phyloP scores from a whole-genome alignment of 2,329 filamentous ascomycete species.

The Aspergillus texensis region DNA sequence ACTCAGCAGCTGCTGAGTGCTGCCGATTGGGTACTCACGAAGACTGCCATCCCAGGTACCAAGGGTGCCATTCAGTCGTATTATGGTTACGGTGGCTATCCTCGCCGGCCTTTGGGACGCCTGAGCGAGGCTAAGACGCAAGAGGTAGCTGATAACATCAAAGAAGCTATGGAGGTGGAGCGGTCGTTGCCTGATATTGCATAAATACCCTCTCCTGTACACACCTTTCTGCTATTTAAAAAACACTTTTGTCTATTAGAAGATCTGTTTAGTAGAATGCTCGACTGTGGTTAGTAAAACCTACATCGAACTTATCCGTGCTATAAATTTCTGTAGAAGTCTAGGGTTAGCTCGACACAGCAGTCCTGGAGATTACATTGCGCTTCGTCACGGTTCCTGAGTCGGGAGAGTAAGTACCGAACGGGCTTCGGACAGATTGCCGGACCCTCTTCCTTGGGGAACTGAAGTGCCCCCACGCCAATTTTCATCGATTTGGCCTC shows the following conservation, averaged over 20 bases:
- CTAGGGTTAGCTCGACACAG: background rate
- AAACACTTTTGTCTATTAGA: background rate
- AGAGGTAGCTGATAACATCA: slow-evolving; percentile 37
- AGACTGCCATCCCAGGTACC: slow-evolving; percentile 80
- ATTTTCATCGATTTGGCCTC: background rate
- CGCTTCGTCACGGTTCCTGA: background rate
- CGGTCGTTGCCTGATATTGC: slow-evolving; percentile 38
- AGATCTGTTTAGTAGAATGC: background rate
- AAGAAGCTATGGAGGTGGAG: slow-evolving; percentile 41
- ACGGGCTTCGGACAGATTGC: background rate
- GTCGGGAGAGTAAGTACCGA: background rate
- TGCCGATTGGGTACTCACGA: slow-evolving; percentile 84
- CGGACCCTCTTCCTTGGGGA: background rate
- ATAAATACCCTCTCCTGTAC: slow-evolving; percentile 19
- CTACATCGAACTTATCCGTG: background rate
- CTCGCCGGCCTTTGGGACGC: slow-evolving; percentile 61
- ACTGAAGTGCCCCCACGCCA: slow-evolving; percentile 2
- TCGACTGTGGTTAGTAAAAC: background rate
- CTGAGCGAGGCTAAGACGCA: slow-evolving; percentile 34
- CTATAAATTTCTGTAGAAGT: background rate
- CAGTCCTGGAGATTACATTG: background rate
- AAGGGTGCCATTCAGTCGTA: slow-evolving; percentile 82
- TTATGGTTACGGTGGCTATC: slow-evolving; percentile 80
- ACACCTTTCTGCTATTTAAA: background rate
- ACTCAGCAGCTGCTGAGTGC: slow-evolving; percentile 75